Conservation (phyloP, 2,329 filamentous ascomycete species). For the Fusarium sp. region DNA sequence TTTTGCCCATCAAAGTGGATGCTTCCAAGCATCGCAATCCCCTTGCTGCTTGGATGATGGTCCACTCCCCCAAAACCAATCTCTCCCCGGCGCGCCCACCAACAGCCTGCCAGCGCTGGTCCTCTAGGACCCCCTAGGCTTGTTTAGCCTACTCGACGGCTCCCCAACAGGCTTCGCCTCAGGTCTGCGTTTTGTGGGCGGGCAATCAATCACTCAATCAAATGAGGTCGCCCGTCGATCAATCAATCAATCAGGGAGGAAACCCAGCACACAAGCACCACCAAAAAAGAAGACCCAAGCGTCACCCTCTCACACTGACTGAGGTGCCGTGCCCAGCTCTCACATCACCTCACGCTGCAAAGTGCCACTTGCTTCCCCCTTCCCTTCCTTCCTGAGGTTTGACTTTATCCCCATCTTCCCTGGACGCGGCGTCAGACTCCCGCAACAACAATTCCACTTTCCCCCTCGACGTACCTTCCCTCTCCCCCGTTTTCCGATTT, state of each 20-base stretch:
- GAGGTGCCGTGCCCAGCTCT: slow-evolving; percentile 7
- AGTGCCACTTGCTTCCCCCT: slow-evolving; percentile 41
- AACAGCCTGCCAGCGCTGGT: slow-evolving; percentile 30
- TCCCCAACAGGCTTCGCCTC: slow-evolving; percentile 46
- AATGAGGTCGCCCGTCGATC: slow-evolving; percentile 25
- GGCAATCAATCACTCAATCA: slow-evolving; percentile 45
- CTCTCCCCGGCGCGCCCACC: slow-evolving; percentile 37
- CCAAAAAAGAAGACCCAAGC: slow-evolving; percentile 38
- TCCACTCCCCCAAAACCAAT: slow-evolving; percentile 39
- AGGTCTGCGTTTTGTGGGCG: slow-evolving; percentile 44
- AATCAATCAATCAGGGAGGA: slow-evolving; percentile 45
- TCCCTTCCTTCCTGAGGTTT: slow-evolving; percentile 43
- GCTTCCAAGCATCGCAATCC: slow-evolving; percentile 8
- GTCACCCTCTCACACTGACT: slow-evolving; percentile 28
- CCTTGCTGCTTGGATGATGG: slow-evolving; percentile 27
- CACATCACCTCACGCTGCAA: slow-evolving; percentile 25
- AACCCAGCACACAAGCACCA: slow-evolving; percentile 38
- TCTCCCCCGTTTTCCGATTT: slow-evolving; percentile 40
- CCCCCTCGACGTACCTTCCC: slow-evolving; percentile 38
- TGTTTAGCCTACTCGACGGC: slow-evolving; percentile 39
- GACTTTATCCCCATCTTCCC: slow-evolving; percentile 45
- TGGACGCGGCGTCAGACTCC: slow-evolving; percentile 48
- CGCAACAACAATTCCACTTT: slow-evolving; percentile 50
- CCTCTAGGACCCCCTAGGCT: slow-evolving; percentile 19
- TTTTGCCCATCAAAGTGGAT: slow-evolving; percentile 21